Evolutionary conservation across 257 asterid species (phyloP).

Genomic region (Vinca minor): DNA sequence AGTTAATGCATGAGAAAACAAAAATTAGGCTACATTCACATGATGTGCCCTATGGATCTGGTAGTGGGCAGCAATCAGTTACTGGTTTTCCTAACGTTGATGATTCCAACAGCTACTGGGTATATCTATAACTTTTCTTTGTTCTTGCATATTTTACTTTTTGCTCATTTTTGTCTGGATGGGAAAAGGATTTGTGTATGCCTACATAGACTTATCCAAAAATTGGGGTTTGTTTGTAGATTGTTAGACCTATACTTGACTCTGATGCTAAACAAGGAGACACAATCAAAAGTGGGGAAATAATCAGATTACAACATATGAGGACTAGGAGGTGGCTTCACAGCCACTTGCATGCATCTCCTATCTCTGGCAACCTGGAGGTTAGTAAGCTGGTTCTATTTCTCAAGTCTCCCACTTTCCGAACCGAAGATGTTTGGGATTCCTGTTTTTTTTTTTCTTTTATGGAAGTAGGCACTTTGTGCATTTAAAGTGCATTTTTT

Average conservation of each 20-base stretch:
- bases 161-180: not conserved
- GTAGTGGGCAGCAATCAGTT: conserved; percentile 91
- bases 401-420: not conserved
- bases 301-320: conserved; percentile 77
- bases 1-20: conserved; percentile 85
- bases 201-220: not conserved
- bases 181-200: not conserved
- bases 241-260: conserved; percentile 57
- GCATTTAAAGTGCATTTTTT: too few relatives aligned
- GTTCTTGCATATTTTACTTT: not conserved
- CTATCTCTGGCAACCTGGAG: conserved; percentile 93
- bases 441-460: too few relatives aligned
- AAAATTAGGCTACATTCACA: conserved; percentile 77
- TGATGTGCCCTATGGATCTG: conserved; percentile 94
- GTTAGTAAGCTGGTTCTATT: conserved; percentile 31
- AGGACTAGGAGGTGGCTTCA: conserved; percentile 91
- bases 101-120: conserved; percentile 94
- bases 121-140: conserved; percentile 23
- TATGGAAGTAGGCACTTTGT: too few relatives aligned
- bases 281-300: conserved; percentile 54
- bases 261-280: conserved; percentile 85
- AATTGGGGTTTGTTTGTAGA: conserved; percentile 29
- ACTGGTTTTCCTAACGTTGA: conserved; percentile 79
- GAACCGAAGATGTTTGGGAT: not conserved
- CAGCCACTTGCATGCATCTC: conserved; percentile 98